A percentile compares a stretch with the other conserved stretches of the same genome.
Evolutionary conservation across 2,329 filamentous ascomycete species (phyloP).

Genomic region (Colletotrichum sp.): DNA sequence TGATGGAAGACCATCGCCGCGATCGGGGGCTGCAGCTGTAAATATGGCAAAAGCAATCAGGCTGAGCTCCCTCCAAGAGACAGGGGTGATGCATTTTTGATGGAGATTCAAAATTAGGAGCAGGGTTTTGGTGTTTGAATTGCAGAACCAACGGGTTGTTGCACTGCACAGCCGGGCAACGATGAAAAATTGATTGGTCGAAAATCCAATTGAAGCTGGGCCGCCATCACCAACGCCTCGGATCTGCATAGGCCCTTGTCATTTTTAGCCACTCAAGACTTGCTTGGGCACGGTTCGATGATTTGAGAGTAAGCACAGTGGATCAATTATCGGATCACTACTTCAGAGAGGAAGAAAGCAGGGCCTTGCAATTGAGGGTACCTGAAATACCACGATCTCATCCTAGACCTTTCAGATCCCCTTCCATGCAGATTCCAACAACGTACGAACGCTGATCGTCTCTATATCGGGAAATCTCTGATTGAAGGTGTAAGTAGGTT

Average conservation of each 20-base stretch:
- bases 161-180: too few species aligned
- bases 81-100: too few species aligned
- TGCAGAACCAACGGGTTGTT: too few species aligned
- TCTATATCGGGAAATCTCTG: constrained; percentile 31
- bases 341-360: neutral
- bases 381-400: neutral
- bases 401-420: neutral
- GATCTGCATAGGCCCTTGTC: neutral
- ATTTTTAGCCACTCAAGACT: neutral
- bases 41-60: too few species aligned
- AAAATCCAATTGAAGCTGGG: neutral
- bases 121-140: too few species aligned
- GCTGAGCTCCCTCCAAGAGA: too few species aligned
- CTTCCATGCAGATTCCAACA: constrained; percentile 19
- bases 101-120: neutral
- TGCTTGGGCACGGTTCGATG: neutral
- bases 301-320: neutral
- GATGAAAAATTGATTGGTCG: neutral
- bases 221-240: neutral
- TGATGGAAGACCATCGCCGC: too few species aligned
- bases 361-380: neutral
- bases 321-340: accelerated
- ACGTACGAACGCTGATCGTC: constrained; percentile 22
- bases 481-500: constrained; percentile 24
- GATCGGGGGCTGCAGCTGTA: too few species aligned